Conservation (phyloP, 257 asterid genomes). For the Cynanchum wilfordii region DNA sequence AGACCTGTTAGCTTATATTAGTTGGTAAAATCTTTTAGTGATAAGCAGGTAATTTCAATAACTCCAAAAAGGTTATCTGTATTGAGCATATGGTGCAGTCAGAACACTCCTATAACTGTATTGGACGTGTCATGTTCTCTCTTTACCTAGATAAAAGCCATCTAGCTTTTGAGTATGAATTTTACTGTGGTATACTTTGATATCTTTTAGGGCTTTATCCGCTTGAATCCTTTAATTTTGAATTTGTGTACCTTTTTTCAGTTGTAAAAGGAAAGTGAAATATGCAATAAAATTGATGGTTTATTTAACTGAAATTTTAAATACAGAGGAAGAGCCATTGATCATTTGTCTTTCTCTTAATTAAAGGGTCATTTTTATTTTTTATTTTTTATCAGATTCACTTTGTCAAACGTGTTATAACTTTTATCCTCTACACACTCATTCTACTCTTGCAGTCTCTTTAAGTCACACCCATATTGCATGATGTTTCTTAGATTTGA, state of each 20-base stretch:
- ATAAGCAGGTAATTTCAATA: background rate
- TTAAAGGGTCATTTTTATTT: background rate
- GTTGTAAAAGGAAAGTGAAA: background rate
- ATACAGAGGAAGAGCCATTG: background rate
- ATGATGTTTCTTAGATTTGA: background rate
- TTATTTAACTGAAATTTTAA: background rate
- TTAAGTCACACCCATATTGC: background rate
- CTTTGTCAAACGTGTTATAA: background rate
- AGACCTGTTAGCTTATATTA: background rate
- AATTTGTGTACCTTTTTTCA: background rate
- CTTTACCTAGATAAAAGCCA: background rate
- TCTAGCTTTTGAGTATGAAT: background rate
- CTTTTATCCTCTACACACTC: background rate
- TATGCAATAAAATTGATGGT: background rate
- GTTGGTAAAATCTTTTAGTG: background rate
- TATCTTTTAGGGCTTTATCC: background rate
- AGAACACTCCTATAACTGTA: background rate
- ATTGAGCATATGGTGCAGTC: background rate
- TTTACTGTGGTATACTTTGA: background rate
- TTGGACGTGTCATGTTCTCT: background rate
- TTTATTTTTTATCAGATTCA: background rate
- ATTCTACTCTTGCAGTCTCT: background rate
- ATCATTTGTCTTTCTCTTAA: background rate
- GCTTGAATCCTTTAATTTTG: background rate
- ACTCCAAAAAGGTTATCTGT: background rate